A percentile compares a stretch with the other conserved stretches of the same genome.
phyloP scores from a whole-genome alignment of 1,284 basidiomycete species.

The Cutaneotrichosporon curvatum region DNA sequence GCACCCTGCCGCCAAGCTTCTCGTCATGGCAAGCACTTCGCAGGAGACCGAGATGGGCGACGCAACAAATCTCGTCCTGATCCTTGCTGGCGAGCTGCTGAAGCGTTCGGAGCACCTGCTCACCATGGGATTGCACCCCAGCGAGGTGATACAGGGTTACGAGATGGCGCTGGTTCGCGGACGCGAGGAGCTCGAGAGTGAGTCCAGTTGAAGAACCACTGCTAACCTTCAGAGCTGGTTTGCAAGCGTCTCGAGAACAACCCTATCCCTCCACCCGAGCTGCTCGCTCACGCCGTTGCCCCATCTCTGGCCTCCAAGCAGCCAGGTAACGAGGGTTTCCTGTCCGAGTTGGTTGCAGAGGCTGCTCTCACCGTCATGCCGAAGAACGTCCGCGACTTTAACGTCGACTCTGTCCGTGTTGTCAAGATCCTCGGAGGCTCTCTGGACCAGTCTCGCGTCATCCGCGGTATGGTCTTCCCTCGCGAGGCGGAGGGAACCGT shows the following conservation, averaged over 20 bases:
- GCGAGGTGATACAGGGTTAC: slow-evolving; percentile 89
- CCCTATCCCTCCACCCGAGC: slow-evolving; percentile 66
- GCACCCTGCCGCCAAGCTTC: slow-evolving; percentile 92
- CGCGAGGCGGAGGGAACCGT: slow-evolving; percentile 84
- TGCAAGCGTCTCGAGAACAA: slow-evolving; percentile 45
- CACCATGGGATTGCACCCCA: slow-evolving; percentile 93
- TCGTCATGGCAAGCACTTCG: slow-evolving; percentile 96
- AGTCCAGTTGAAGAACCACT: slow-evolving; percentile 42
- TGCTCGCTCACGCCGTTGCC: slow-evolving; percentile 73
- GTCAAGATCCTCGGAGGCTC: slow-evolving; percentile 98
- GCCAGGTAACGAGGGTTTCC: slow-evolving; percentile 81
- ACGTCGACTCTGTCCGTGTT: slow-evolving; percentile 95
- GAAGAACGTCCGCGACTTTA: slow-evolving; percentile 78
- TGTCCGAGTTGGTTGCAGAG: slow-evolving; percentile 82
- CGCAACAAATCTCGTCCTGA: slow-evolving; percentile 90
- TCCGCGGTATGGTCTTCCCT: slow-evolving; percentile 97
- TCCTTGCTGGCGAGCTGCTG: slow-evolving; percentile 89
- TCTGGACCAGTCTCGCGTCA: slow-evolving; percentile 72
- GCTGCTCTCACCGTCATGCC: slow-evolving; percentile 89
- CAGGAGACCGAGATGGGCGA: slow-evolving; percentile 99
- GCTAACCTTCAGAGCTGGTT: slow-evolving; percentile 15
- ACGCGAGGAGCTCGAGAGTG: slow-evolving; percentile 82
- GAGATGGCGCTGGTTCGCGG: slow-evolving; percentile 86
- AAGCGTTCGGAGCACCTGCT: slow-evolving; percentile 90
- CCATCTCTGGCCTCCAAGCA: slow-evolving; percentile 96